Percentiles rank a stretch among this genome's conserved stretches.
Conservation (phyloP, 371 early-diverging fungal genomes). For the Rhizomucor miehei region DNA sequence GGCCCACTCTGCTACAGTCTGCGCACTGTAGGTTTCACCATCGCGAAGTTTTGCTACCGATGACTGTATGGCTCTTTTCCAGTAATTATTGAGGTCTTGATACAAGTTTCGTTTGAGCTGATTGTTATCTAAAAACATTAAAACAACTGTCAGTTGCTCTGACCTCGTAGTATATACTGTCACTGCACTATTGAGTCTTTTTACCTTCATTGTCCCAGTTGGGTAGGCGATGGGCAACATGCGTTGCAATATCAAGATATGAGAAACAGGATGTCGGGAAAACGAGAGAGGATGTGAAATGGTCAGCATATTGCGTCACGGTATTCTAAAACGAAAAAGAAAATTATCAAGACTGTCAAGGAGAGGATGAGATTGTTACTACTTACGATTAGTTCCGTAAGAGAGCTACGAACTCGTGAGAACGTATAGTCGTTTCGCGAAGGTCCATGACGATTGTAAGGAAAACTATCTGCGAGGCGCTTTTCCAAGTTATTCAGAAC, state of each 20-base stretch:
- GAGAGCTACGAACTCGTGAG: constrained; percentile 76
- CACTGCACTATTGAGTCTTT: no score
- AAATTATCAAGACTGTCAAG: neutral
- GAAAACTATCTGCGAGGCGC: constrained; percentile 72
- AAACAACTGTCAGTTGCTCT: neutral
- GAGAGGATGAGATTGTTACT: neutral
- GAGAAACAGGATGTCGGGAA: constrained; percentile 75
- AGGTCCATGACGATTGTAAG: constrained; percentile 81
- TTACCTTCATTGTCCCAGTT: constrained; percentile 68
- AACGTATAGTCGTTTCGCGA: constrained; percentile 85
- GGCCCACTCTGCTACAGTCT: constrained; percentile 81
- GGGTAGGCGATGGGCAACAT: constrained; percentile 76
- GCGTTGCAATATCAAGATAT: constrained; percentile 76
- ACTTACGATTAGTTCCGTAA: constrained; percentile 69
- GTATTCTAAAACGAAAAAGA: constrained; percentile 51
- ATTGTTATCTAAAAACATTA: constrained; percentile 50
- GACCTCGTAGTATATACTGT: no score
- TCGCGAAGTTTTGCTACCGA: constrained; percentile 71
- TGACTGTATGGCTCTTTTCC: constrained; percentile 73
- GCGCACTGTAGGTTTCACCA: constrained; percentile 73
- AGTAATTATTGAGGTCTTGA: constrained; percentile 69
- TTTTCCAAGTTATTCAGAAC: constrained; percentile 70
- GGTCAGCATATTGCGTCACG: constrained; percentile 78
- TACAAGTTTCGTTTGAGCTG: constrained; percentile 63
- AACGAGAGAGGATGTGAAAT: constrained; percentile 76